Conservation (phyloP, 371 early-diverging fungal genomes). For the Chytridium lagenaria region DNA sequence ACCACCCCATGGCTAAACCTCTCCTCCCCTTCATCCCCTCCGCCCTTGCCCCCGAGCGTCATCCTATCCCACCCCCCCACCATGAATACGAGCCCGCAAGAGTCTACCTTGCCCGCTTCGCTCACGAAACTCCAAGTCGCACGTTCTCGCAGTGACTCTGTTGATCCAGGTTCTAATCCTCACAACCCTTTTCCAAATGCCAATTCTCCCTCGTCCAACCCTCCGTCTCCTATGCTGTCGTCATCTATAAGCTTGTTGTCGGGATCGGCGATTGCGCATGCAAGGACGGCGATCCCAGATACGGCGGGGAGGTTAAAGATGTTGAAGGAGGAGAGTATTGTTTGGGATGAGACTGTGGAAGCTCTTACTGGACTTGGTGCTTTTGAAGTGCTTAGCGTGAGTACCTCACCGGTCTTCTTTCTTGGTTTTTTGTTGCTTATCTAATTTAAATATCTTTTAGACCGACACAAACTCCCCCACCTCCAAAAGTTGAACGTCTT, state of each 20-base stretch:
- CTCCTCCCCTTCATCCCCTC: constrained; percentile 27
- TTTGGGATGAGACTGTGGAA: constrained; percentile 59
- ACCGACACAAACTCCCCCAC: constrained; percentile 43
- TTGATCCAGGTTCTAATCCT: too few species aligned
- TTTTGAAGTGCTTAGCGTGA: constrained; percentile 68
- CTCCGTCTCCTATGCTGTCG: background rate
- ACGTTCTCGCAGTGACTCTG: constrained; percentile 19
- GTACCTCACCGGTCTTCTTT: background rate
- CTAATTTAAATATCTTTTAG: background rate
- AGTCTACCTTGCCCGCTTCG: constrained; percentile 42
- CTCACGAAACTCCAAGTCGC: constrained; percentile 38
- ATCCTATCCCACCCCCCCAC: background rate
- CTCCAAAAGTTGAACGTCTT: constrained; percentile 27
- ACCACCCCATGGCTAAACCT: constrained; percentile 23
- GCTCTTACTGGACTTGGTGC: constrained; percentile 67
- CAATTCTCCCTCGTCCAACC: too few species aligned
- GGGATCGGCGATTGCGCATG: background rate
- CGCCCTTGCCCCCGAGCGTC: constrained; percentile 2
- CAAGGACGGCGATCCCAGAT: background rate
- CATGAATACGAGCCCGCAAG: constrained; percentile 39
- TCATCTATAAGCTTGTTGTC: background rate
- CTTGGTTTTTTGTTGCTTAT: background rate
- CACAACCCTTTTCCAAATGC: too few species aligned
- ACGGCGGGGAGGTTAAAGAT: constrained; percentile 28
- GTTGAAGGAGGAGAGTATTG: constrained; percentile 26